Evolutionary conservation across 768 basidiomycete species (phyloP), one percentile per base, ranked within the genome.

Genomic region (Trametes maxima): DNA sequence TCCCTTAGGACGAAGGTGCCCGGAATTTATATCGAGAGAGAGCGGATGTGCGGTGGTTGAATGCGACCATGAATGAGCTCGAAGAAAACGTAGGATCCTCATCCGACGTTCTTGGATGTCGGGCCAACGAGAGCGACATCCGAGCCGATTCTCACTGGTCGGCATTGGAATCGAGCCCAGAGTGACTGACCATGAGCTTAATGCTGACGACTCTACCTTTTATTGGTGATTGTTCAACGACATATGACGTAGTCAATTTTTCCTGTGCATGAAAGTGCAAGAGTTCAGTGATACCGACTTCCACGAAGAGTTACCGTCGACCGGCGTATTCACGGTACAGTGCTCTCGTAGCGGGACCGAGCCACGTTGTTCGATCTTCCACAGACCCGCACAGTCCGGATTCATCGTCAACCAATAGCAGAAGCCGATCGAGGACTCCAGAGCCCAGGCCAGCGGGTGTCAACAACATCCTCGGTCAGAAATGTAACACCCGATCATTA

Each of bases 141-240:
- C 25, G 48, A 36, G n/a, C 48, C 48, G 40, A n/a, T 10, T 13
- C 19, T 19, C 14, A 44, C 7, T 16, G 40, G n/a, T 14, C 25
- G 25, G 25, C 5, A 51, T 58, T 51, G 39, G 35, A 48, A 58
- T 58, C 57, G 57, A 58, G 57, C 48, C 57, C 40, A 19, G 11
- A 46, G 5, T 21, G n/a, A 11, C 11, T 11, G 12, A 42, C 4
- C 12, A 42, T n/a, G 3, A n/a, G 40, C 12, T 42, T 3, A 42
- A 33, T 33, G 12, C 40, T 14, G 40, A 13, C 40, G 40, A 11
- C 12, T 14, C 12, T 42, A 11, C 14, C 13, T 14, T 42, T n/a
- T 11, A 13, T 11, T 13, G 40, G 40, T 42, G 12, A 42, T 42
- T 42, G 12, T 14, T n/a, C 40, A 2, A 42, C 28, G 28, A 3